Percentiles rank a stretch among this genome's conserved stretches.
Evolutionary conservation across 768 basidiomycete species (phyloP).

Genomic region (Collybiopsis confluens): DNA sequence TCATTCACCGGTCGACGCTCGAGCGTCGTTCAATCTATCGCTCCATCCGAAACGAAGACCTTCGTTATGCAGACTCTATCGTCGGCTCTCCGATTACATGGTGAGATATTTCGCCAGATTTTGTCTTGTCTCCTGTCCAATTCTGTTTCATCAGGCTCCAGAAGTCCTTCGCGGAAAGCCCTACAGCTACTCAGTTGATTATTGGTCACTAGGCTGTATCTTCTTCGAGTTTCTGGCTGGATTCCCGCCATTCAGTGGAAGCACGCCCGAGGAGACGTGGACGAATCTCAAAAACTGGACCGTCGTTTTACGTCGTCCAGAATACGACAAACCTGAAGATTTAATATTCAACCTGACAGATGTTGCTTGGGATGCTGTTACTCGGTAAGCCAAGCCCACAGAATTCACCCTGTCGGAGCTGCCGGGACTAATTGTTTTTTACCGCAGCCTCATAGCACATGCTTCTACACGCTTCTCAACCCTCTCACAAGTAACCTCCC

Average conservation of each 20-base stretch:
- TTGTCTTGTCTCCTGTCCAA: background rate
- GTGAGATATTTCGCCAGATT: constrained; percentile 25
- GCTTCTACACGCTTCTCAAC: constrained; percentile 75
- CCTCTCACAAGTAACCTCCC: constrained; percentile 63
- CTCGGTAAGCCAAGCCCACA: constrained; percentile 45
- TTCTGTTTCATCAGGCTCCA: constrained; percentile 48
- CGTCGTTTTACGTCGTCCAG: constrained; percentile 84
- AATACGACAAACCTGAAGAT: constrained; percentile 95
- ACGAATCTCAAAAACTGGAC: constrained; percentile 98
- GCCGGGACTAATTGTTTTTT: constrained; percentile 6
- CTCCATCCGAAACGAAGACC: constrained; percentile 84
- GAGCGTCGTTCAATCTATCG: constrained; percentile 95
- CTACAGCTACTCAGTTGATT: constrained; percentile 95
- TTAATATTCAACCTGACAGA: constrained; percentile 94
- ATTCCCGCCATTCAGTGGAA: constrained; percentile 96
- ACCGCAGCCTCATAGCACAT: constrained; percentile 76
- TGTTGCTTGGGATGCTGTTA: constrained; percentile 91
- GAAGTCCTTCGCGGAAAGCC: constrained; percentile 92
- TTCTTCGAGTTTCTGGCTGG: constrained; percentile 96
- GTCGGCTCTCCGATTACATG: constrained; percentile 99
- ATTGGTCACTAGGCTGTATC: constrained; percentile 98
- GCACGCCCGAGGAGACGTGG: constrained; percentile 97
- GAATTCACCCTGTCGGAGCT: background rate
- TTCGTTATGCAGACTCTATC: constrained; percentile 93
- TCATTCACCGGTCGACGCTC: constrained; percentile 86